Evolutionary conservation across 768 basidiomycete species (phyloP).

Genomic region (Lentinula boryana): DNA sequence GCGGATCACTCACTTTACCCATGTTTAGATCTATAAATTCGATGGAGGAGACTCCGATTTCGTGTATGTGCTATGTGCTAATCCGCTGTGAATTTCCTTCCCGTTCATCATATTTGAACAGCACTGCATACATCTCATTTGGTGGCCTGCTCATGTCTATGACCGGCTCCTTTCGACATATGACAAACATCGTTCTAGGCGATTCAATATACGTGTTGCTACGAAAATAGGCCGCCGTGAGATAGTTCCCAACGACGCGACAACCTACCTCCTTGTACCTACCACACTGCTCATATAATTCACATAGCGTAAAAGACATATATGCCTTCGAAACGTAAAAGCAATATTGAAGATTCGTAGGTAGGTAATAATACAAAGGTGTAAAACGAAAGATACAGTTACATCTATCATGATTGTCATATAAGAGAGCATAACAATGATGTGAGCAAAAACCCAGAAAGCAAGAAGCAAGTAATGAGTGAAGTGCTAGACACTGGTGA

Average conservation of each 20-base stretch:
- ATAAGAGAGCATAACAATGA: not conserved
- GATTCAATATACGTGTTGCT: conserved; percentile 89
- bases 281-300: too few species aligned
- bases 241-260: not conserved
- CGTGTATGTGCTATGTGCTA: conserved; percentile 53
- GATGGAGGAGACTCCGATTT: conserved; percentile 80
- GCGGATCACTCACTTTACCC: conserved; percentile 6
- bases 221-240: conserved; percentile 43
- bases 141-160: conserved; percentile 94
- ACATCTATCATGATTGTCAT: not conserved
- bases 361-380: not conserved
- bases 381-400: not conserved
- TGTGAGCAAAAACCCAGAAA: not conserved
- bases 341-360: not conserved
- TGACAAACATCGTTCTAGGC: conserved; percentile 88
- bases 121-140: conserved; percentile 94
- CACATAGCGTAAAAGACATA: too few species aligned
- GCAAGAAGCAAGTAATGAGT: not conserved
- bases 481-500: not conserved
- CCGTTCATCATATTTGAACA: conserved; percentile 23
- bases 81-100: not conserved
- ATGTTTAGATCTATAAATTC: conserved; percentile 86
- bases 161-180: conserved; percentile 86
- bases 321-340: too few species aligned
- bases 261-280: too few species aligned